Base-by-base conservation (phyloP, 345 rosid species). In the Eucalyptus microcorys region DNA sequence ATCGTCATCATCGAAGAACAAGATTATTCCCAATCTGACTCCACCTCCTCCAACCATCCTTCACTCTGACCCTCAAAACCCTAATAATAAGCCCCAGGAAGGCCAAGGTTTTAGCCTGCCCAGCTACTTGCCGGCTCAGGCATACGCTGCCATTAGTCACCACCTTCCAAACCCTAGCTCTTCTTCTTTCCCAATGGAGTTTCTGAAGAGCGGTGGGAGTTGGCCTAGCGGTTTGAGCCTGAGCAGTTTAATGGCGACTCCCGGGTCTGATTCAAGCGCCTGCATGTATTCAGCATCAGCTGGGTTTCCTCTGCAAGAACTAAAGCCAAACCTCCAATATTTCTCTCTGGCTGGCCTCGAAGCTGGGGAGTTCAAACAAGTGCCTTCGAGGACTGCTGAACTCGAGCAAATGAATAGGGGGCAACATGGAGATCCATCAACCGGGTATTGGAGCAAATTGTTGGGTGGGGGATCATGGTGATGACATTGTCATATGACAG, bases 21-120 rank as follows among this genome's bases (percentile, higher is more conserved):
- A n/a, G 32, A 71, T 26, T 30, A 47, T 91, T 86, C 86, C 40
- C 68, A 92, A 89, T 88, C 86, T 89, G 49, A 90, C 42, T 61
- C 66, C 87, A 7, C 49, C 71, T 43, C 88, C 86, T 12, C 30
- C 89, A 7, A 55, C 14, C 59, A 79, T 61, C 85, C 81, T 88
- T 68, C 87, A 89, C 21, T 86, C 91, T 37, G 86, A 89, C 59
- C 50, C 91, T 89, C 94, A 89, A 88, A 92, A 92, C 93, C 94
- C 92, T 91, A 93, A 22, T 76, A 76, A 40, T 22, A 76, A 22
- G 88, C 90, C 85, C 88, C 88, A 88, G 85, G 88, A 88, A 86
- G 91, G 92, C 57, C 94, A 92, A 89, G 94, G 93, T 90, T 92
- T 92, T 76, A 92, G 91, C 90, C 90, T 91, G 66, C 91, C 93